Percentiles rank a stretch among this genome's conserved stretches.
Evolutionary conservation across 2,329 filamentous ascomycete genomes (phyloP).

Genomic region (Penicillium polonicum): DNA sequence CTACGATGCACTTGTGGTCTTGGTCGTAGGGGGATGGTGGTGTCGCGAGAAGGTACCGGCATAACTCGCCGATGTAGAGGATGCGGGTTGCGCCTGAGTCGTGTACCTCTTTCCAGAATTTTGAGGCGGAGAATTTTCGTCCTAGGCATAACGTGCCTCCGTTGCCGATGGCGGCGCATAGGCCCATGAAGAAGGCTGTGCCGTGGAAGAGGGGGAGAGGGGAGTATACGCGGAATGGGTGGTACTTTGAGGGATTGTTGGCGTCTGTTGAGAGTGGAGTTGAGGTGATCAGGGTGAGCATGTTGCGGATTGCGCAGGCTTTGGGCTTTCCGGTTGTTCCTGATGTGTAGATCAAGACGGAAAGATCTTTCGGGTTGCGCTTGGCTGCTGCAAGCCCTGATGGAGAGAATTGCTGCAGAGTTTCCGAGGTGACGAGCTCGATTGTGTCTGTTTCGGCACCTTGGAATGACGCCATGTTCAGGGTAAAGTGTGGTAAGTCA

Average conservation of each 20-base stretch:
- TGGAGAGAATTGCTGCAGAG: slow-evolving; percentile 29
- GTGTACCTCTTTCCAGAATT: slow-evolving; percentile 48
- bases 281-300: slow-evolving; percentile 39
- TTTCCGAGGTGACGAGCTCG: slow-evolving; percentile 27
- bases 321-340: slow-evolving; percentile 52
- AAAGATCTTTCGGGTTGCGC: slow-evolving; percentile 36
- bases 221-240: slow-evolving; percentile 48
- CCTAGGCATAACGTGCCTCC: slow-evolving; percentile 45
- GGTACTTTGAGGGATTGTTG: slow-evolving; percentile 43
- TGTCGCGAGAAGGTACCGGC: slow-evolving; percentile 49
- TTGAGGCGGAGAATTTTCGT: slow-evolving; percentile 48
- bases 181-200: slow-evolving; percentile 48
- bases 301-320: slow-evolving; percentile 45
- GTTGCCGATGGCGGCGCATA: slow-evolving; percentile 44
- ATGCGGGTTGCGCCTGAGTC: slow-evolving; percentile 46
- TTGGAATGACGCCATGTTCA: slow-evolving; percentile 43
- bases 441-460: slow-evolving; percentile 19
- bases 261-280: slow-evolving; percentile 39
- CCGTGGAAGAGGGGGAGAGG: slow-evolving; percentile 52
- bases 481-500: slow-evolving; percentile 37
- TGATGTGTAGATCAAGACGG: slow-evolving; percentile 49
- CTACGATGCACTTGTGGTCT: slow-evolving; percentile 46
- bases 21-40: slow-evolving; percentile 48
- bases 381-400: slow-evolving; percentile 32
- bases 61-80: slow-evolving; percentile 51